Base-by-base conservation (phyloP, 1,284 basidiomycete species). In the Microbotryum violaceum region DNA sequence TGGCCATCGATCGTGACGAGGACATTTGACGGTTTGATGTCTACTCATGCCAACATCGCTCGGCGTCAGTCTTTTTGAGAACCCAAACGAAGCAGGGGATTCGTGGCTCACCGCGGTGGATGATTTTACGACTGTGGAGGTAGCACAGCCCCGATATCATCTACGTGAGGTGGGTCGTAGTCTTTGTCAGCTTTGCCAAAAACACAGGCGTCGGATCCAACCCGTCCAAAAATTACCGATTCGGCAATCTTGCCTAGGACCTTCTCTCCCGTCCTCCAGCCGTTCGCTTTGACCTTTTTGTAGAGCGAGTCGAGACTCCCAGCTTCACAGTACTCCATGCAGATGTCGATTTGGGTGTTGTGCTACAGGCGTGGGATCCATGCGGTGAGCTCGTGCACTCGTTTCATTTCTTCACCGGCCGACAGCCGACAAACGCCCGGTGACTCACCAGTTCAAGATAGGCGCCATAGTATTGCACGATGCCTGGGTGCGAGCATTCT, bases 301-400 rank as follows among this genome's bases (percentile, higher is more conserved):
- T 91, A 84, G 59, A 97, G 84, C 6, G 85, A 82, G 74, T 98
- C 96, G 69, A 99, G 79, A 73, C 77, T 79, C 0, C 80, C 81
- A 5, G 91, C 96, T 73, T 97, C 92, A 76, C 91, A 82, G 70
- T 80, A 88, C 76, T 99, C 96, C 90, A 97, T 96, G 69, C 96
- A 81, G 67, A 99, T 91, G 72, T 91, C 93, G 73, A 99, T 88
- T 76, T 93, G 89, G 67, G 88, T 88, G 55, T 89, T 88, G 68
- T 68, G 69, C 68, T 72, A 58, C 42, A 23, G 2, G 16, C 25
- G 12, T 21, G 12, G n/a, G 9, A 6, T 33, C 6, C 23, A 31
- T 3, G 18, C 16, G 37, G 12, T 42, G 4, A 42, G 37, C 37
- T 42, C 37, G 37, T 42, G 37, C 16, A 54, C 52, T 12, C 25